phyloP scores from a whole-genome alignment of 2,329 filamentous ascomycete genomes.

The Amylocarpus encephaloides region DNA sequence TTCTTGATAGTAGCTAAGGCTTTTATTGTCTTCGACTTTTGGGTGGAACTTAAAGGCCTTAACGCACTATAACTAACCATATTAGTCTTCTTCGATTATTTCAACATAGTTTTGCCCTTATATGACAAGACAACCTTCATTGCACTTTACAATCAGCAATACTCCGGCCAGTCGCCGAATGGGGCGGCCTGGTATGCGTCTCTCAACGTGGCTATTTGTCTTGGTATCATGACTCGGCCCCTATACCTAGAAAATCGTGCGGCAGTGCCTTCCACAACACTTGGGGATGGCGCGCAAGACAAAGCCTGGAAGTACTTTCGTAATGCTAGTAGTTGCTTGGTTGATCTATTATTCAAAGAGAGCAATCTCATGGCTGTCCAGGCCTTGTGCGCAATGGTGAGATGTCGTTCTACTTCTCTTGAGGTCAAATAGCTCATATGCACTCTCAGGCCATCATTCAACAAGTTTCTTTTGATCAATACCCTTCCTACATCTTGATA shows the following conservation, averaged over 20 bases:
- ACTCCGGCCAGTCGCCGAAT: slow-evolving; percentile 13
- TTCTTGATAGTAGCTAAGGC: no score
- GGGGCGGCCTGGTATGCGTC: slow-evolving; percentile 22
- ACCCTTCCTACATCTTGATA: slow-evolving; percentile 14
- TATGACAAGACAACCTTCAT: slow-evolving; percentile 9
- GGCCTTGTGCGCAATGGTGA: slow-evolving; percentile 16
- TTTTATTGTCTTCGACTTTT: no score
- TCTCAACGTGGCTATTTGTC: slow-evolving; percentile 13
- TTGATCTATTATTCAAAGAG: slow-evolving; percentile 17
- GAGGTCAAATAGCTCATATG: neutral
- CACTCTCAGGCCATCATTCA: slow-evolving; percentile 1
- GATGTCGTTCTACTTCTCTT: neutral
- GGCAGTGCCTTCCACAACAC: no score
- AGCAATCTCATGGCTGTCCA: slow-evolving; percentile 19
- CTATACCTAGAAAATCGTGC: no score
- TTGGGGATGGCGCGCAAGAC: slow-evolving; percentile 9
- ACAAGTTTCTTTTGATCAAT: slow-evolving; percentile 9
- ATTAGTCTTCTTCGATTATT: no score
- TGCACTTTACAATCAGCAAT: slow-evolving; percentile 16
- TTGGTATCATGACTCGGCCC: no score
- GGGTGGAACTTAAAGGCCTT: no score
- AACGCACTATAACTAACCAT: no score
- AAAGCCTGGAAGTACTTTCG: slow-evolving; percentile 13
- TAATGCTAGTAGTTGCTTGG: slow-evolving; percentile 18
- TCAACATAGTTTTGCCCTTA: no score